Evolutionary conservation across 495 filamentous ascomycete species (phyloP), one percentile per base, ranked within the genome.

Genomic region (Xylaria flabelliformis): DNA sequence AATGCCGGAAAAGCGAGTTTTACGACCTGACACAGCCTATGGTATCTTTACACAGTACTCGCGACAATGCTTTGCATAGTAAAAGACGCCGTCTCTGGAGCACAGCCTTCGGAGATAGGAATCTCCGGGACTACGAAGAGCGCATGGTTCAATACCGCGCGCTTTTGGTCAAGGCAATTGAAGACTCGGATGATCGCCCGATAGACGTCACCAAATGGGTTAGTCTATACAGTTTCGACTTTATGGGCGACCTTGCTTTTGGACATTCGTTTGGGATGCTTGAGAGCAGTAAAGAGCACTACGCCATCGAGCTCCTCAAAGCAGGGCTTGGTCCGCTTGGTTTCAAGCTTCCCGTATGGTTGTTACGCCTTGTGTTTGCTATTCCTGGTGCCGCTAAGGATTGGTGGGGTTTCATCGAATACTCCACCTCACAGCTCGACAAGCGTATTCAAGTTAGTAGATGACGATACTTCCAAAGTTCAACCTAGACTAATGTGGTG

Each of bases 221-320:
- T 74, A 77, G 80, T 39, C 82, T 78, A 67, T 84, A 80, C 46
- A 80, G 76, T 32, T 87, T 86, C 69, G 85, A 87, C 53, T 55
- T 86, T 19, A 83, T 87, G 71, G 85, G 85, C 48, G 83, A 87
- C 32, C 70, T 85, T 9, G 81, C 82, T 0, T 87, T 86, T 69
- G 82, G 82, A 1, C 78, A 84, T 56, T 77, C 83, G 0, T 87
- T 86, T 59, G 78, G 79, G 29, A 84, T 85, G 84, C 75, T 85
- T 12, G 70, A 77, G 12, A 75, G 58, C 0, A 67, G 72, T 13
- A 46, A 76, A 42, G 29, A 74, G 1, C 78, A 82, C 42, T 73
- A 74, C 64, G 73, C 74, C 7, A 77, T 82, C 50, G 56, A 74
- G 17, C 44, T 82, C 2, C 63, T 79, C 29, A 44, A 66, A 3